A percentile compares a stretch with the other conserved stretches of the same genome.
phyloP scores from a whole-genome alignment of 2,329 filamentous ascomycete genomes.

The Talaromyces sp. region DNA sequence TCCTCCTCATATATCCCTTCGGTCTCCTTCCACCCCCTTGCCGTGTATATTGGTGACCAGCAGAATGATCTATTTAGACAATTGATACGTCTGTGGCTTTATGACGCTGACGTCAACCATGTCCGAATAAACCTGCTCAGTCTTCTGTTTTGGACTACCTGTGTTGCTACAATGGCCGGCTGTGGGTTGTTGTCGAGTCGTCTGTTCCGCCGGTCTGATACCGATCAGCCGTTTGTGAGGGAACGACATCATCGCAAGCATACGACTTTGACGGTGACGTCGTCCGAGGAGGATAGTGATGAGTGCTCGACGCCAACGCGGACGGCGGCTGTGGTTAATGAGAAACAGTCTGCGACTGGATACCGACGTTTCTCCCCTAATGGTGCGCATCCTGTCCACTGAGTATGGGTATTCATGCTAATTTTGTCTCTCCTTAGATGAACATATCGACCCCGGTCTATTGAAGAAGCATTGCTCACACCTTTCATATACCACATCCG shows the following conservation, averaged over 20 bases:
- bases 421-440: slow-evolving; percentile 26
- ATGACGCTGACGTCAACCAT: slow-evolving; percentile 27
- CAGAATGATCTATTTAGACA: slow-evolving; percentile 9
- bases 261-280: slow-evolving; percentile 32
- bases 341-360: slow-evolving; percentile 27
- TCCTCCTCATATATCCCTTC: slow-evolving; percentile 15
- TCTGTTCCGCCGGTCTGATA: slow-evolving; percentile 28
- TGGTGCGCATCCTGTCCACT: slow-evolving; percentile 25
- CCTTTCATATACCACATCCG: slow-evolving; percentile 68
- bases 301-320: slow-evolving; percentile 34
- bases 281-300: slow-evolving; percentile 39
- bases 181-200: slow-evolving; percentile 35
- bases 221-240: slow-evolving; percentile 20
- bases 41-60: not conserved
- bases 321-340: slow-evolving; percentile 25
- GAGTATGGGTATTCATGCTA: not conserved
- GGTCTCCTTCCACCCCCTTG: slow-evolving; percentile 1
- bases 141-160: slow-evolving; percentile 34
- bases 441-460: slow-evolving; percentile 69
- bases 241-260: slow-evolving; percentile 29
- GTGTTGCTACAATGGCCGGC: slow-evolving; percentile 37
- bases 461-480: slow-evolving; percentile 73
- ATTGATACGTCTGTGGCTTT: slow-evolving; percentile 13
- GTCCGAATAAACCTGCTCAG: slow-evolving; percentile 32
- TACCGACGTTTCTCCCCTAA: slow-evolving; percentile 31